Evolutionary conservation across 2,329 filamentous ascomycete species (phyloP).

Genomic region (Arthroderma sp.): DNA sequence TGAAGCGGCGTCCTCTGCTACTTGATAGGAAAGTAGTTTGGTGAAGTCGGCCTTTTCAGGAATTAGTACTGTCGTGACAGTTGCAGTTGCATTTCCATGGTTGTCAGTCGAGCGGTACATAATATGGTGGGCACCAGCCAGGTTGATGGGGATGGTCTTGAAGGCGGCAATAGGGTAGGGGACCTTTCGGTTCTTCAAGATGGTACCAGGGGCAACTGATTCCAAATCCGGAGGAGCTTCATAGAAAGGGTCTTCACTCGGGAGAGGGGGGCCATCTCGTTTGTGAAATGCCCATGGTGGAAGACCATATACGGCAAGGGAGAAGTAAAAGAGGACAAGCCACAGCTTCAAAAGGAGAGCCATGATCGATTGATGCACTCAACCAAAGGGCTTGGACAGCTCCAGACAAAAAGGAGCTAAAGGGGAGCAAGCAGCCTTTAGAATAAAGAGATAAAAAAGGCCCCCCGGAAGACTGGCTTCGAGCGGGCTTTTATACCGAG

Average conservation of each 20-base stretch:
- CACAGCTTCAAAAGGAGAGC: neutral
- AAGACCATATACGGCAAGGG: neutral
- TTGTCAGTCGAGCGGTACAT: slow-evolving; percentile 30
- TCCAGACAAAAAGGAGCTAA: too few relatives aligned
- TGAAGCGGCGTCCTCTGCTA: slow-evolving; percentile 19
- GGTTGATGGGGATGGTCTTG: slow-evolving; percentile 12
- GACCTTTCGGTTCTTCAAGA: slow-evolving; percentile 16
- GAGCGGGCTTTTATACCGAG: too few relatives aligned
- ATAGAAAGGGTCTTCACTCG: slow-evolving; percentile 19
- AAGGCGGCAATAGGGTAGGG: slow-evolving; percentile 16
- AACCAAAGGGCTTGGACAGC: too few relatives aligned
- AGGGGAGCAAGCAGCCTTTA: too few relatives aligned
- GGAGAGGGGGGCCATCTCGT: slow-evolving; percentile 9
- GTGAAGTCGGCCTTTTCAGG: slow-evolving; percentile 20
- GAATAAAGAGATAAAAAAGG: too few relatives aligned
- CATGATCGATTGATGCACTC: neutral
- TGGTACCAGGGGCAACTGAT: slow-evolving; percentile 15
- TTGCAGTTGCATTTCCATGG: slow-evolving; percentile 22
- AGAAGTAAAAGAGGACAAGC: neutral
- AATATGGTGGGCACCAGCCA: slow-evolving; percentile 22
- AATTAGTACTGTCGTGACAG: slow-evolving; percentile 29
- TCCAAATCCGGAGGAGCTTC: slow-evolving; percentile 17
- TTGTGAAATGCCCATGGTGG: neutral
- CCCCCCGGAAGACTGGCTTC: too few relatives aligned
- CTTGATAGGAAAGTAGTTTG: slow-evolving; percentile 32